These are phyloP conservation scores for Cordyceps farinosa DNA, from an alignment of 2,329 filamentous ascomycete species.

Conservation along the genomic window DNA sequence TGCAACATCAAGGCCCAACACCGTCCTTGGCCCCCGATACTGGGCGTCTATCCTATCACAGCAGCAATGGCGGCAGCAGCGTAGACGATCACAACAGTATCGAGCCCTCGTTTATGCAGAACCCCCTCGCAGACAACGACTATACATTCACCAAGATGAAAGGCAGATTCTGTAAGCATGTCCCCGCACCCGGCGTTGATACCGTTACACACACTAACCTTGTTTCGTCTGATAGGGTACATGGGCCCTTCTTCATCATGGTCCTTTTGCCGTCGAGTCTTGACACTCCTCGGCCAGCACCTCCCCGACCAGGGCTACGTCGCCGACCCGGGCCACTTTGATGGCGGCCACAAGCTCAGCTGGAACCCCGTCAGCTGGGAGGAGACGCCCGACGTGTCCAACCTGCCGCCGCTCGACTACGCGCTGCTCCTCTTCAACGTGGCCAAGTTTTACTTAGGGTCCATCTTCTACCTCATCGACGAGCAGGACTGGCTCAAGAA, in stretches of 20 bases:
- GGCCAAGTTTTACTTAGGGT: slow-evolving; percentile 26
- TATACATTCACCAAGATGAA: slow-evolving; percentile 31
- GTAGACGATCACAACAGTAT: slow-evolving; percentile 15
- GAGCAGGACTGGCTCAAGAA: slow-evolving; percentile 22
- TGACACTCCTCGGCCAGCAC: slow-evolving; percentile 31
- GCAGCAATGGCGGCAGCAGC: slow-evolving; percentile 14
- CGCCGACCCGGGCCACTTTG: slow-evolving; percentile 31
- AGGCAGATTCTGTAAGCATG: slow-evolving; percentile 29
- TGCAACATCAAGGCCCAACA: slow-evolving; percentile 9
- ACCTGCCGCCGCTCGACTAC: slow-evolving; percentile 26
- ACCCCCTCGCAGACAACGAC: slow-evolving; percentile 32
- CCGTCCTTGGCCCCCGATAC: slow-evolving; percentile 14
- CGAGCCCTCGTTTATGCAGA: slow-evolving; percentile 21
- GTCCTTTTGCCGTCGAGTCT: slow-evolving; percentile 34
- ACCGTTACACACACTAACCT: slow-evolving; percentile 1
- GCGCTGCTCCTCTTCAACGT: slow-evolving; percentile 25
- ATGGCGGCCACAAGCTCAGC: slow-evolving; percentile 28
- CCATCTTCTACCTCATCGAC: slow-evolving; percentile 25
- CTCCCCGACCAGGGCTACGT: slow-evolving; percentile 30
- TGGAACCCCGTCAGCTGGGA: slow-evolving; percentile 27
- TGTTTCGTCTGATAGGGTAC: slow-evolving; percentile 25
- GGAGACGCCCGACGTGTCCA: slow-evolving; percentile 28
- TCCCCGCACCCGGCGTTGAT: neutral
- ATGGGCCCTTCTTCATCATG: slow-evolving; percentile 35
- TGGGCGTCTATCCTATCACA: slow-evolving; percentile 13